Percentiles rank a stretch among this genome's conserved stretches.
Evolutionary conservation across 2,329 filamentous ascomycete species (phyloP).

Genomic region (Whalleya microplaca): DNA sequence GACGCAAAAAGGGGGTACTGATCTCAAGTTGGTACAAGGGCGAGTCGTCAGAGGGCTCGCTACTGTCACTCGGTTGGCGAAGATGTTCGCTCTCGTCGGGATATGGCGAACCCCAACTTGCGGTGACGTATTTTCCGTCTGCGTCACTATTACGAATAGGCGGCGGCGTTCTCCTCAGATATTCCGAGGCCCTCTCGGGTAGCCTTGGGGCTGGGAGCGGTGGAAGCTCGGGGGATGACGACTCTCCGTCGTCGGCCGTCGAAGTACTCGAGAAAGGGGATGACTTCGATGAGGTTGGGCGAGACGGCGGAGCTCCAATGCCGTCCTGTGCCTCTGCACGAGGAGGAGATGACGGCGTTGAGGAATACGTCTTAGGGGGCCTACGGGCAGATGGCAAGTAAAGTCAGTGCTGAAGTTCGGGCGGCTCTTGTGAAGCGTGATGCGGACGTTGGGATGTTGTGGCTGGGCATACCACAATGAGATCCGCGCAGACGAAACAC

Average conservation of each 20-base stretch:
- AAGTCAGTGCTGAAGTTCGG: slow-evolving; percentile 18
- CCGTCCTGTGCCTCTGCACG: slow-evolving; percentile 66
- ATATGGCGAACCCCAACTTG: slow-evolving; percentile 93
- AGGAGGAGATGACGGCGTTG: slow-evolving; percentile 57
- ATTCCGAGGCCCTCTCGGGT: slow-evolving; percentile 56
- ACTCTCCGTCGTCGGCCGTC: slow-evolving; percentile 57
- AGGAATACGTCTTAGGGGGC: slow-evolving; percentile 60
- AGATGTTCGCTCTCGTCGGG: slow-evolving; percentile 60
- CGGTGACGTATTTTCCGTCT: slow-evolving; percentile 62
- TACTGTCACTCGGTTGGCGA: slow-evolving; percentile 57
- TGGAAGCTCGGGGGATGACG: slow-evolving; percentile 61
- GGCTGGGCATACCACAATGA: slow-evolving; percentile 38
- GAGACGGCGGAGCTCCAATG: slow-evolving; percentile 43
- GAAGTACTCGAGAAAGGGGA: slow-evolving; percentile 66
- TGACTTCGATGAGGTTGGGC: slow-evolving; percentile 49
- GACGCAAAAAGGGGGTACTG: slow-evolving; percentile 64
- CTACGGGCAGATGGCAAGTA: slow-evolving; percentile 31
- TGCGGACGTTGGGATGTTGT: slow-evolving; percentile 4
- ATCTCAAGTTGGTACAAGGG: slow-evolving; percentile 65
- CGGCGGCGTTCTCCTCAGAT: slow-evolving; percentile 55
- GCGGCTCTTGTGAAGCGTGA: slow-evolving; percentile 12
- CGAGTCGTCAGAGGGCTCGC: slow-evolving; percentile 62
- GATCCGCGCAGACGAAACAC: slow-evolving; percentile 66
- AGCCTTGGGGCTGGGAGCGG: slow-evolving; percentile 62
- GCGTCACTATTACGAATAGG: slow-evolving; percentile 36